A percentile compares a stretch with the other conserved stretches of the same genome.
These are phyloP conservation scores for Rubia tinctorum DNA, from an alignment of 305 asterid species.

Conservation along the genomic window DNA sequence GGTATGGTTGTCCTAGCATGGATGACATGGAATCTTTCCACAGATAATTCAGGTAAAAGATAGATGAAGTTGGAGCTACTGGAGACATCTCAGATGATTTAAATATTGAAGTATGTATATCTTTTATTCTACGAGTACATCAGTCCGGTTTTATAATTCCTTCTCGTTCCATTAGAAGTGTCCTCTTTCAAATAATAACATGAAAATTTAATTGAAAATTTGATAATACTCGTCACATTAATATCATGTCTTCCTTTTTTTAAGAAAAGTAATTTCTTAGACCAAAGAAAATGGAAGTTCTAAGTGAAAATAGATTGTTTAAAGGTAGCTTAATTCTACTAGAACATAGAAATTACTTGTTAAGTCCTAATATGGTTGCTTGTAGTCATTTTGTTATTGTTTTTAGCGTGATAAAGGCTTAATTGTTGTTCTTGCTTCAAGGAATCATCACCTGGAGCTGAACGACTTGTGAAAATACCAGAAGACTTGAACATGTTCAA, in stretches of 20 bases:
- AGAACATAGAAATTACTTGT: too few relatives aligned
- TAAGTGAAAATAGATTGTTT: too few relatives aligned
- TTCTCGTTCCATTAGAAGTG: not conserved
- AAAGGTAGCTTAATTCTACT: too few relatives aligned
- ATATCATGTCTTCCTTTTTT: not conserved
- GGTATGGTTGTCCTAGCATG: conserved; percentile 80
- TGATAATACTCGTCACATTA: not conserved
- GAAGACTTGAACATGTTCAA: conserved; percentile 74
- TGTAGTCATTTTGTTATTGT: not conserved
- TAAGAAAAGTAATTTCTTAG: not conserved
- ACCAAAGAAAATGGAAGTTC: too few relatives aligned
- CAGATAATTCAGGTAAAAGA: conserved; percentile 52
- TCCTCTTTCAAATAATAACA: too few relatives aligned
- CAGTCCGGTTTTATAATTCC: not conserved
- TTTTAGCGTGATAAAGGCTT: not conserved
- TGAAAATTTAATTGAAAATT: not conserved
- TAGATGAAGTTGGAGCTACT: conserved; percentile 70
- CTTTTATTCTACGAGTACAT: not conserved
- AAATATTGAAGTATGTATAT: conserved; percentile 69
- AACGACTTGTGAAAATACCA: conserved; percentile 76
- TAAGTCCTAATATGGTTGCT: too few relatives aligned
- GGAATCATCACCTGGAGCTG: conserved; percentile 95
- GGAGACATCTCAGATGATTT: conserved; percentile 84
- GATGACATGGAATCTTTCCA: conserved; percentile 75
- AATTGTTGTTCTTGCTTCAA: conserved; percentile 24